Evolutionary conservation across 495 filamentous ascomycete species (phyloP), one percentile per base, ranked within the genome.

Genomic region (Penicillium samsonianum): DNA sequence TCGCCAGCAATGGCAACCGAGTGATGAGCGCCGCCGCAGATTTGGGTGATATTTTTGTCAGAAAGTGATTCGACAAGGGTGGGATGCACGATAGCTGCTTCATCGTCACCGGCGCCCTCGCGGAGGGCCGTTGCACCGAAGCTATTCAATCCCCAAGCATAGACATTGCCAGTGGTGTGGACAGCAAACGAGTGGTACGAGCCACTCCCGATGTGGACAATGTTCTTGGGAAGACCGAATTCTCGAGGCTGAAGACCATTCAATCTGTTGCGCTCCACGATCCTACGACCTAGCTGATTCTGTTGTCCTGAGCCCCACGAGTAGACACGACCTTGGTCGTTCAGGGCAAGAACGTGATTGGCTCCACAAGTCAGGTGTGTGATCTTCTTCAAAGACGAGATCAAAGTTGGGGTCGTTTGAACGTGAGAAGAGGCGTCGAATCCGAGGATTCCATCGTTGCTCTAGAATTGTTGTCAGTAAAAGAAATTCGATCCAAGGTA

Each of bases 111-210:
- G 23, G 86, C 90, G 46, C 83, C 81, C 12, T 84, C 81, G 12
- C 78, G 76, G 51, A 91, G 80, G 43, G 90, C 94, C 10, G 87
- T 90, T 70, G 93, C 86, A 45, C 87, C 89, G 67, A 88, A 96
- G 68, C 86, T 90, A 75, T 96, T 98, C 35, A 91, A 73, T 6
- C 92, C 93, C 91, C 92, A 98, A 20, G 86, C 78, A 71, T 83
- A 93, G 55, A 94, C 85, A 30, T 86, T 80, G 33, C 83, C 86
- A 38, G 86, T 81, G 19, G 81, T 77, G 72, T 88, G 85, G 57
- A 96, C 79, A 41, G 91, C 90, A 61, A 96, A 86, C 40, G 78
- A 79, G 73, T 86, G 84, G 66, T 82, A 82, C 37, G 74, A 72
- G 33, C 83, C 85, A 60, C 73, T 78, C 38, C 70, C 78, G 44